Evolutionary conservation across 345 rosid species (phyloP).

Genomic region (Melaleuca quinquenervia): DNA sequence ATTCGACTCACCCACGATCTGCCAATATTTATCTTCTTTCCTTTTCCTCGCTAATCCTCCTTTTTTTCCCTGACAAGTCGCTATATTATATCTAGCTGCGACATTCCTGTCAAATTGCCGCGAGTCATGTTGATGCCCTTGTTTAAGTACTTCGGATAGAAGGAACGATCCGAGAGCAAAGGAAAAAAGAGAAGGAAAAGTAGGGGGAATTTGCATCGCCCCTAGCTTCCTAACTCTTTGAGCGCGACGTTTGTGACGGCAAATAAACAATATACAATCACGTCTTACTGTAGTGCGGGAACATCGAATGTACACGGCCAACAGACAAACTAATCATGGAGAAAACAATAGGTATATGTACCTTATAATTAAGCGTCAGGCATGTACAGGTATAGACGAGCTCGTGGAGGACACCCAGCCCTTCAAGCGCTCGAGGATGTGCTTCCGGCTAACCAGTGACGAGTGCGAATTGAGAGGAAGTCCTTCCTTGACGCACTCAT

Average conservation of each 20-base stretch:
- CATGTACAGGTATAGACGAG: slow-evolving; percentile 77
- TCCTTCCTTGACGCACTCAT: slow-evolving; percentile 83
- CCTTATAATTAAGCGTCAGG: slow-evolving; percentile 22
- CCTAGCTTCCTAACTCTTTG: not conserved
- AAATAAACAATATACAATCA: not conserved
- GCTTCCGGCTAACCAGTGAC: slow-evolving; percentile 49
- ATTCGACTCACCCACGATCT: not conserved
- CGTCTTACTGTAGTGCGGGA: not conserved
- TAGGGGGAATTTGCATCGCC: not conserved
- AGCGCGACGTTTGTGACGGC: not conserved
- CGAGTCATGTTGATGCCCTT: not conserved
- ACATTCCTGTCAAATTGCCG: not conserved
- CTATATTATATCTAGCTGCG: not conserved
- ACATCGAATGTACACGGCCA: not conserved
- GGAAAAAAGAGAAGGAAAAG: not conserved
- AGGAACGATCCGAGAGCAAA: not conserved
- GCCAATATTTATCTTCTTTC: not conserved
- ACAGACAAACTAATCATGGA: not conserved
- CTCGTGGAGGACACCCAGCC: slow-evolving; percentile 52
- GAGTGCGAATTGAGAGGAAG: slow-evolving; percentile 75
- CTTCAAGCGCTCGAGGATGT: slow-evolving; percentile 59
- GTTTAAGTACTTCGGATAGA: not conserved
- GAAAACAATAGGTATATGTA: not conserved
- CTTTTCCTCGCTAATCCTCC: not conserved
- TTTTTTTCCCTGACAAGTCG: not conserved